Conservation (phyloP, 176 grass and related monocot species). For the Poa annua region DNA sequence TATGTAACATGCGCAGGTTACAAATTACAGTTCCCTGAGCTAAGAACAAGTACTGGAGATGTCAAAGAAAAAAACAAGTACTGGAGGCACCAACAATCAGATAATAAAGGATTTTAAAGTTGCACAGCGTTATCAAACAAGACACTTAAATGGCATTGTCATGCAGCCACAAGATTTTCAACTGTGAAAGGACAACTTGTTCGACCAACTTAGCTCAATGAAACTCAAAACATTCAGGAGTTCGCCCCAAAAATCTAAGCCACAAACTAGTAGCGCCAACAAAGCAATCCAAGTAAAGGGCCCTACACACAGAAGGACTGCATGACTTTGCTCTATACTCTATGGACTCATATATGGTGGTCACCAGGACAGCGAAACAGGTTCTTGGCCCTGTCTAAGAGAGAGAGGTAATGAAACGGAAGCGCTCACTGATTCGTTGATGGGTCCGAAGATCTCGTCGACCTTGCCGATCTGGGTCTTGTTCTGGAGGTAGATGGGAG, state of each 20-base stretch:
- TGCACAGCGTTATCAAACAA: not conserved
- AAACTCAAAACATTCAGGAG: not conserved
- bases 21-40: not conserved
- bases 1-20: not conserved
- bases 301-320: not conserved
- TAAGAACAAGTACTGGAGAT: not conserved
- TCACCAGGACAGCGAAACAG: not conserved
- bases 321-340: not conserved
- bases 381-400: too few species aligned
- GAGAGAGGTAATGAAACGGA: not conserved
- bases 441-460: constrained; percentile 97
- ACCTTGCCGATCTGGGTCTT: constrained; percentile 97
- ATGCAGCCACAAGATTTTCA: not conserved
- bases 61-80: too few species aligned
- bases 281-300: not conserved
- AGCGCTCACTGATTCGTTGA: constrained; percentile 88
- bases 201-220: not conserved
- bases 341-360: not conserved
- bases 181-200: not conserved
- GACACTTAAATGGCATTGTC: not conserved
- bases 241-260: not conserved
- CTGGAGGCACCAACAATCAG: not conserved
- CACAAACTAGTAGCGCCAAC: not conserved
- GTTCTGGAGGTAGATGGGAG: constrained; percentile 91
- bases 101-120: too few species aligned